A percentile compares a stretch with the other conserved stretches of the same genome.
These are phyloP conservation scores for Clonostachys byssicola DNA, from an alignment of 2,329 filamentous ascomycete genomes.

Conservation along the genomic window DNA sequence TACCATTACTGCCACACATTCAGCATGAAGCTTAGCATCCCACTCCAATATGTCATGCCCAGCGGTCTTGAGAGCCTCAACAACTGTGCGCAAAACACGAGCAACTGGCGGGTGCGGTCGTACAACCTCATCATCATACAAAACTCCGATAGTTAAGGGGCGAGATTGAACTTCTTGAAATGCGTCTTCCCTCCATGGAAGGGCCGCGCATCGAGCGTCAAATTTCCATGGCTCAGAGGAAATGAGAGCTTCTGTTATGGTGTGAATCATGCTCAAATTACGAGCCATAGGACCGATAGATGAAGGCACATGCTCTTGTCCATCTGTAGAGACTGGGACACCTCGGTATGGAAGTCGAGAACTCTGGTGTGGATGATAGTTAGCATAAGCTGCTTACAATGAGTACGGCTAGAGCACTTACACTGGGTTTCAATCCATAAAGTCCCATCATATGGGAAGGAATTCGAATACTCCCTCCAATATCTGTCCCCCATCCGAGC, in stretches of 20 bases:
- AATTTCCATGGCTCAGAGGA: constrained; percentile 43
- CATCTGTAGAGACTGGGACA: constrained; percentile 56
- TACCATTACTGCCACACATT: constrained; percentile 53
- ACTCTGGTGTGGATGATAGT: constrained; percentile 29
- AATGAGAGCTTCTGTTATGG: constrained; percentile 41
- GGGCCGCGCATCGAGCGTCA: constrained; percentile 47
- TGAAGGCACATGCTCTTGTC: constrained; percentile 61
- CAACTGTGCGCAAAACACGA: constrained; percentile 33
- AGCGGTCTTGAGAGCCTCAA: constrained; percentile 27
- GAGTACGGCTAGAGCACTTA: constrained; percentile 3
- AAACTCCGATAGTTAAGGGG: constrained; percentile 43
- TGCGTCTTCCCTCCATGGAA: constrained; percentile 45
- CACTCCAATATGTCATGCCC: constrained; percentile 53
- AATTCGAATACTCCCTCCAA: constrained; percentile 83
- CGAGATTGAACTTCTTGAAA: constrained; percentile 33
- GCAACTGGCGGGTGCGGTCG: constrained; percentile 47
- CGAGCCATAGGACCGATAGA: constrained; percentile 57
- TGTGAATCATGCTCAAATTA: constrained; percentile 32
- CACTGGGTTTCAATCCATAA: constrained; percentile 45
- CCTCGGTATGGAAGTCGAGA: constrained; percentile 53
- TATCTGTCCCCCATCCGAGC: constrained; percentile 78
- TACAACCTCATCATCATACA: constrained; percentile 49
- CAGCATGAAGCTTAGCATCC: constrained; percentile 43
- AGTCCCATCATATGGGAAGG: constrained; percentile 89
- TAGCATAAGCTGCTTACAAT: not conserved